Conservation (phyloP, 2,329 filamentous ascomycete species). For the Hymenoscyphus salicellus region DNA sequence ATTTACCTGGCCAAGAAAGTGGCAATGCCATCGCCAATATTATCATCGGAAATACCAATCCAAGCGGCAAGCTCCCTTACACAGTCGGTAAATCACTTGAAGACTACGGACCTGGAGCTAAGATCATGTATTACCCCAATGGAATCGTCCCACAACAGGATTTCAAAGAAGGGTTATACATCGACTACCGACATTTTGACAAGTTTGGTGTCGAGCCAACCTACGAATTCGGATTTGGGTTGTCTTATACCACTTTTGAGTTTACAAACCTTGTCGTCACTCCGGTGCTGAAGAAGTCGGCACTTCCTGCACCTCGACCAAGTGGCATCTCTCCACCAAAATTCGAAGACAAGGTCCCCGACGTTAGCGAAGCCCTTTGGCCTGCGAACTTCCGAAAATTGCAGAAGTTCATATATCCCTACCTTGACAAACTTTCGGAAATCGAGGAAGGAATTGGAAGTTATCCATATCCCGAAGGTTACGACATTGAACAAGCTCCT, state of each 20-base stretch:
- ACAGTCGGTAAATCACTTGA: slow-evolving; percentile 72
- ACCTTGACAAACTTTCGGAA: slow-evolving; percentile 39
- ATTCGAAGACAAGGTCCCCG: slow-evolving; percentile 50
- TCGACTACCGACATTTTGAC: slow-evolving; percentile 90
- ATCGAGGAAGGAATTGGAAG: slow-evolving; percentile 41
- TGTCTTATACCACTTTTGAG: slow-evolving; percentile 65
- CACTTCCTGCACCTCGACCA: slow-evolving; percentile 34
- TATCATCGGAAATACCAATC: slow-evolving; percentile 73
- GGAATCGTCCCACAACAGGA: slow-evolving; percentile 74
- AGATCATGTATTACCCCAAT: slow-evolving; percentile 68
- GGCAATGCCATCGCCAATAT: slow-evolving; percentile 78
- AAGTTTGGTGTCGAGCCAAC: slow-evolving; percentile 69
- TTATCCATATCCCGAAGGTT: slow-evolving; percentile 45
- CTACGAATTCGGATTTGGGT: slow-evolving; percentile 82
- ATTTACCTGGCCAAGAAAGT: slow-evolving; percentile 82
- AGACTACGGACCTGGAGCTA: slow-evolving; percentile 72
- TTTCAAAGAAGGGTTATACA: slow-evolving; percentile 77
- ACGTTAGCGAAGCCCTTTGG: slow-evolving; percentile 51
- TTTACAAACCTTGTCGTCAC: slow-evolving; percentile 48
- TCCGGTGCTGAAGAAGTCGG: slow-evolving; percentile 38
- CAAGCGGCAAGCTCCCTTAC: slow-evolving; percentile 73
- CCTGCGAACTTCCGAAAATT: slow-evolving; percentile 55
- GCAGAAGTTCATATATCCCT: slow-evolving; percentile 66
- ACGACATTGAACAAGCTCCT: slow-evolving; percentile 42
- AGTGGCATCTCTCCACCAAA: slow-evolving; percentile 45